Base-by-base conservation (phyloP, 495 filamentous ascomycete species). In the Poronia punctata region DNA sequence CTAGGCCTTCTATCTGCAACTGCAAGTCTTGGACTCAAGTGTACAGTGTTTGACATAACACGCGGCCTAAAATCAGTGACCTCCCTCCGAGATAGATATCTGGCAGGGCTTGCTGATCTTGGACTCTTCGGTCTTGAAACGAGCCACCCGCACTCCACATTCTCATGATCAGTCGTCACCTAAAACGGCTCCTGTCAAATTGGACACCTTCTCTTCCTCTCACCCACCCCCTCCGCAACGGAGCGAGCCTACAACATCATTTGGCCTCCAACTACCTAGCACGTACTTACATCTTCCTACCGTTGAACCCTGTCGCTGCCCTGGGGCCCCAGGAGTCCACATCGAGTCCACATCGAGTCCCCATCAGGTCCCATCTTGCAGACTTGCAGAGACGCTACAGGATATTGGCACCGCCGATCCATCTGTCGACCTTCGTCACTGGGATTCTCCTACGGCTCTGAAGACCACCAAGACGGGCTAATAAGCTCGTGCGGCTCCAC, bases 371-470 rank as follows among this genome's bases (percentile, higher is more conserved):
- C 45, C 49, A 53, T 46, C 50, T 46, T 53, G 50, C 46, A 42
- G 44, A 39, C 46, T 53, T 46, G 46, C 43, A 54, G 53, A 48
- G 52, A 7, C 24, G 7, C 25, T 50, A 59, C 50, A 60, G 64
- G 59, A 62, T 52, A 63, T 57, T 58, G 47, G 36, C 53, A 51
- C 33, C 58, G 65, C 60, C 64, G 67, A 69, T 69, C 67, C 54
- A 49, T 66, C 56, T 61, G 54, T 59, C 61, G 49, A 50, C 52
- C 56, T 52, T 63, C 64, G 61, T 67, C 64, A 68, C 61, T 67
- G 54, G n/a, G 55, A 47, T 45, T 49, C 56, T 45, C 52, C 53
- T 32, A 25, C 35, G 26, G 27, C 42, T 38, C n/a, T 38, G 15
- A 32, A 38, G 25, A 37, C 55, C 52, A 54, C 35, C 43, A 27